Conservation (phyloP, 306 rosid species). For the Morella rubra region DNA sequence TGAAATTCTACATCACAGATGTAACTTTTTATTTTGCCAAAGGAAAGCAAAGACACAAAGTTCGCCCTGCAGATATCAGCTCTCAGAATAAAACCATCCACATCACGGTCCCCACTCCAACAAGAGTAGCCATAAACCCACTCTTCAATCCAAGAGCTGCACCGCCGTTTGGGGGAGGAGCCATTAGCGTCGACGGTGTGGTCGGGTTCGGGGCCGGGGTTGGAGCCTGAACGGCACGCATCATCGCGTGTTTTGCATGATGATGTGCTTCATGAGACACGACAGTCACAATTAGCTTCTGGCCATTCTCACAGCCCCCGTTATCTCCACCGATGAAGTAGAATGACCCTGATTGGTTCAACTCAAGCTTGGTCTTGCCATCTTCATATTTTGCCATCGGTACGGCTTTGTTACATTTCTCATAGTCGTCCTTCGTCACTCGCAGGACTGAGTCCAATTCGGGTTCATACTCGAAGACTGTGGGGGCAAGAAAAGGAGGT, state of each 20-base stretch:
- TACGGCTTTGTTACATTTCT: background rate
- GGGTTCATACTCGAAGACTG: background rate
- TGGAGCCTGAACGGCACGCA: background rate
- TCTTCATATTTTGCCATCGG: background rate
- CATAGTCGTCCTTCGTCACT: background rate
- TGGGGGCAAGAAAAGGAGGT: background rate
- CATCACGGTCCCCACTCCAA: conserved; percentile 22
- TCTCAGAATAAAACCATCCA: background rate
- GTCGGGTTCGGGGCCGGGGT: background rate
- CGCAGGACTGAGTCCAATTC: background rate
- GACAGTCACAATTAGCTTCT: background rate
- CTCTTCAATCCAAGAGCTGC: background rate
- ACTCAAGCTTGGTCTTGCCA: background rate
- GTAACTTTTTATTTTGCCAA: too few relatives aligned
- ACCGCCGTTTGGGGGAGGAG: background rate
- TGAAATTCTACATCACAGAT: too few relatives aligned
- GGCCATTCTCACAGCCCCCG: background rate
- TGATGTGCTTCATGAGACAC: too few relatives aligned
- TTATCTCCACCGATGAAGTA: background rate
- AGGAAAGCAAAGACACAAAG: background rate
- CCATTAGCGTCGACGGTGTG: background rate
- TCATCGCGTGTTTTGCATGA: too few relatives aligned
- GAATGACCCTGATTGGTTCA: background rate
- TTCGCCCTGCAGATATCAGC: too few relatives aligned
- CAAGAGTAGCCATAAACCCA: background rate